Base-by-base conservation (phyloP, 495 filamentous ascomycete species). In the Extremus antarcticus region DNA sequence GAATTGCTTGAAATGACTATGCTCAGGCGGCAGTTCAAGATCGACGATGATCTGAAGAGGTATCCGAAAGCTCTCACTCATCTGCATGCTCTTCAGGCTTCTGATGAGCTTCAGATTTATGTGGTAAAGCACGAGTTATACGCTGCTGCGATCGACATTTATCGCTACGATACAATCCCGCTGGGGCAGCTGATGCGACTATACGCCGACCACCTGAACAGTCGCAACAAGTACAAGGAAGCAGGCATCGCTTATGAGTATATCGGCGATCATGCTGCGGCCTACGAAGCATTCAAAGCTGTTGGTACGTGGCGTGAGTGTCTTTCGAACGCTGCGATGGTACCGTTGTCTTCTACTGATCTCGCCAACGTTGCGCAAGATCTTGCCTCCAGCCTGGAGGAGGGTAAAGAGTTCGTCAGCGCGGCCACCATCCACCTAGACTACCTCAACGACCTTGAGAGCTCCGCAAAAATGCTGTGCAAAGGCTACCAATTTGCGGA, bases 301-400 rank as follows among this genome's bases (percentile, higher is more conserved):
- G 86, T 88, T n/a, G 82, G 85, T 25, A 79, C 82, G 62, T 98
- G 92, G 92, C 86, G 85, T 55, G 90, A 97, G 68, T 86, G 86
- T 11, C 77, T 98, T 57, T 89, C 84, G 69, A 74, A 73, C 56
- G 86, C 87, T 7, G 79, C 81, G 52, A 79, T 87, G 59, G 79
- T 82, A 3, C 76, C 81, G 15, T 60, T 90, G 3, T 65, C 79
- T 0, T 49, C 70, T 2, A 64, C 72, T 1, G 81, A 85, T 1
- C 68, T 94, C 20, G 63, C 66, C 4, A 72, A 76, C 13, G 83
- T 95, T 20, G 88, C 86, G 21, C 68, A 63, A 10, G 69, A 74
- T 0, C 78, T 97, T 8, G 82, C 82, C 1, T 82, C 87, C 43
- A 80, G 79, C 22, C 77, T 94, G 29, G 76, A 76, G 40, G 90